Conservation (phyloP, 2,329 filamentous ascomycete genomes). For the Neodidymelliopsis sp. region DNA sequence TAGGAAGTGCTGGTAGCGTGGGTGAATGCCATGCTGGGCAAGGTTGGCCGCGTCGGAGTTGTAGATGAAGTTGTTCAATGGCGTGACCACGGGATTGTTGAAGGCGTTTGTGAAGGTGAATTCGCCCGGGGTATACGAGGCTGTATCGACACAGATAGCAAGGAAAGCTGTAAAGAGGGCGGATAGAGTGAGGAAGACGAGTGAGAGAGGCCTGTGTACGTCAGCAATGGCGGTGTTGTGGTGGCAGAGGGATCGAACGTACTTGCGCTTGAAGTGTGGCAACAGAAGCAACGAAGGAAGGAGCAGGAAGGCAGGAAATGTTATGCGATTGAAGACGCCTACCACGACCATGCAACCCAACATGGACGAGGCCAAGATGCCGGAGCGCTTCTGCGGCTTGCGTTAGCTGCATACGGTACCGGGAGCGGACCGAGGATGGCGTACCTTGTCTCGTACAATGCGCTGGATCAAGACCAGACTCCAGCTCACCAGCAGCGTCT, state of each 20-base stretch:
- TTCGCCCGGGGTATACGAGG: constrained; percentile 73
- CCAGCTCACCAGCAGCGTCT: constrained; percentile 93
- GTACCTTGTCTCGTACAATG: constrained; percentile 79
- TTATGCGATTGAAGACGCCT: constrained; percentile 95
- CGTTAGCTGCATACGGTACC: constrained; percentile 42
- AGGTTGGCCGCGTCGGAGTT: constrained; percentile 59
- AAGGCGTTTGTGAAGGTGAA: constrained; percentile 72
- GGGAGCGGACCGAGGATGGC: constrained; percentile 43
- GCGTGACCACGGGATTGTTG: constrained; percentile 59
- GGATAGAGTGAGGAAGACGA: constrained; percentile 70
- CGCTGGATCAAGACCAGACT: constrained; percentile 89
- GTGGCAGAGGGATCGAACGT: constrained; percentile 43
- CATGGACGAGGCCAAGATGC: constrained; percentile 76
- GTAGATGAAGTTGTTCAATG: constrained; percentile 62
- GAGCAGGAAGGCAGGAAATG: constrained; percentile 90
- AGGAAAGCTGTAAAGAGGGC: constrained; percentile 72
- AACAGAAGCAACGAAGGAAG: constrained; percentile 84
- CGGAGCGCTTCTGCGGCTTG: constrained; percentile 70
- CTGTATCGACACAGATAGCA: constrained; percentile 83
- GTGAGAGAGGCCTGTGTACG: constrained; percentile 59
- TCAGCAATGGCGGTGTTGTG: constrained; percentile 12
- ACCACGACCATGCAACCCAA: constrained; percentile 84
- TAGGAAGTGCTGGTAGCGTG: constrained; percentile 60
- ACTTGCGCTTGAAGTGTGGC: constrained; percentile 86
- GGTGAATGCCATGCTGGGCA: constrained; percentile 61